Percentiles rank a stretch among this genome's conserved stretches.
Evolutionary conservation across 768 basidiomycete genomes (phyloP).

Genomic region (Leucogyrophana mollusca): DNA sequence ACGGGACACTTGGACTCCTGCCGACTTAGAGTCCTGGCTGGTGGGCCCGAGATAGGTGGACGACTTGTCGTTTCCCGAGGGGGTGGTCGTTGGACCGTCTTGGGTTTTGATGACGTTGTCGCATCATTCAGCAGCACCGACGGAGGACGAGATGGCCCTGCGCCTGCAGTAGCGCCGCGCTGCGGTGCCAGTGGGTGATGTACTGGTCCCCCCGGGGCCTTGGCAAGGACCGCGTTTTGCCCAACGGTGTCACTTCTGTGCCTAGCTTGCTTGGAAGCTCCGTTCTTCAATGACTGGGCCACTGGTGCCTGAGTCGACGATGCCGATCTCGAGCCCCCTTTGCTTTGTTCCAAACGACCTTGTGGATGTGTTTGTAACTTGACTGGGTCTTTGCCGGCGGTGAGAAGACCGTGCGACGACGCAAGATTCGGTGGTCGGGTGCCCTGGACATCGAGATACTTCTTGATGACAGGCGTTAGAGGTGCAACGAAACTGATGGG

Average conservation of each 20-base stretch:
- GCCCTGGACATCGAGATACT: slow-evolving; percentile 60
- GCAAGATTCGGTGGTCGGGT: background rate
- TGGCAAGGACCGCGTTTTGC: no score
- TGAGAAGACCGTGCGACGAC: no score
- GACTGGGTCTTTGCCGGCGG: no score
- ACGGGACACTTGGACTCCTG: background rate
- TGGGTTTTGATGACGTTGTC: background rate
- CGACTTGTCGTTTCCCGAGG: background rate
- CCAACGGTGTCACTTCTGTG: no score
- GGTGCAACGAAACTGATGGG: slow-evolving; percentile 70
- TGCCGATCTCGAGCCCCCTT: no score
- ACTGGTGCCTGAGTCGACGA: no score
- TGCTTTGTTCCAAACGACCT: no score
- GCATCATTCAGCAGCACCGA: background rate
- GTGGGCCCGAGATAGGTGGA: slow-evolving; percentile 1
- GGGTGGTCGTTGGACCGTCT: background rate
- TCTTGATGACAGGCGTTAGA: slow-evolving; percentile 72
- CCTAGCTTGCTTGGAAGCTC: no score
- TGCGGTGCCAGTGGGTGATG: no score
- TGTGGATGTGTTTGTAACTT: no score
- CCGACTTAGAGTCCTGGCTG: slow-evolving; percentile 2
- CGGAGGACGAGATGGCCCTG: background rate
- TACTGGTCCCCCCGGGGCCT: no score
- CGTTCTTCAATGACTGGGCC: no score
- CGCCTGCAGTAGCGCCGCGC: background rate